Percentiles rank a stretch among this genome's conserved stretches.
These are phyloP conservation scores for Rugiboletus extremiorientalis DNA, from an alignment of 1,284 basidiomycete genomes.

Conservation along the genomic window DNA sequence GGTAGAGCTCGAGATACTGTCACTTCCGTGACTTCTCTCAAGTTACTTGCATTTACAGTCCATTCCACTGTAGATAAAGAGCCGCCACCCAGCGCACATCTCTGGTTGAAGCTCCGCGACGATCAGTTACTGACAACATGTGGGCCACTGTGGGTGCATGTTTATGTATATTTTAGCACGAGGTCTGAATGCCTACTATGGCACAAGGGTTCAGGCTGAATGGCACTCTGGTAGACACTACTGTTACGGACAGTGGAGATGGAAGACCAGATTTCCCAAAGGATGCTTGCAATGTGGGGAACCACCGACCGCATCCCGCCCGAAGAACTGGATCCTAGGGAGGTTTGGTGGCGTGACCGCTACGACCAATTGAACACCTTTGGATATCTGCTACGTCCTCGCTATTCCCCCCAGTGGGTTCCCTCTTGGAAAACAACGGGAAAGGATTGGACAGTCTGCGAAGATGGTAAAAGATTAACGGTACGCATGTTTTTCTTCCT, in stretches of 20 bases:
- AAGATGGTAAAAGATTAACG: constrained; percentile 1
- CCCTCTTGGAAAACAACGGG: constrained; percentile 36
- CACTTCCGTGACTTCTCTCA: neutral
- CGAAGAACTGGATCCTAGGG: constrained; percentile 13
- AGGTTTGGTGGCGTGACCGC: constrained; percentile 15
- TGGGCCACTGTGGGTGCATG: constrained; percentile 2
- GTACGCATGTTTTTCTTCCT: neutral
- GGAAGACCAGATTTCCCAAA: neutral
- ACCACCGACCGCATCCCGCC: neutral
- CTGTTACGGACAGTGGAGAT: neutral
- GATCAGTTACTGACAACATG: neutral
- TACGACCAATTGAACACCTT: constrained; percentile 25
- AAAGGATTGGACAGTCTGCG: neutral
- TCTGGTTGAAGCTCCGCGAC: constrained; percentile 5
- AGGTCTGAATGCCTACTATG: neutral
- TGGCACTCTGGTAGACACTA: neutral
- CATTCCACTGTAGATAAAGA: too few relatives aligned
- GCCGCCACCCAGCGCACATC: constrained; percentile 3
- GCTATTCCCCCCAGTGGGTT: constrained; percentile 38
- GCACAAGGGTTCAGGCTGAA: too few relatives aligned
- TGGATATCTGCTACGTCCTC: constrained; percentile 38
- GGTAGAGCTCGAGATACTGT: neutral
- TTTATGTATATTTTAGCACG: constrained; percentile 10
- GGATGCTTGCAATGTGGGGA: neutral
- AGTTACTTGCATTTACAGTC: neutral